A percentile compares a stretch with the other conserved stretches of the same genome.
Evolutionary conservation across 2,329 filamentous ascomycete species (phyloP).

Genomic region (Nigrograna mackinnonii): DNA sequence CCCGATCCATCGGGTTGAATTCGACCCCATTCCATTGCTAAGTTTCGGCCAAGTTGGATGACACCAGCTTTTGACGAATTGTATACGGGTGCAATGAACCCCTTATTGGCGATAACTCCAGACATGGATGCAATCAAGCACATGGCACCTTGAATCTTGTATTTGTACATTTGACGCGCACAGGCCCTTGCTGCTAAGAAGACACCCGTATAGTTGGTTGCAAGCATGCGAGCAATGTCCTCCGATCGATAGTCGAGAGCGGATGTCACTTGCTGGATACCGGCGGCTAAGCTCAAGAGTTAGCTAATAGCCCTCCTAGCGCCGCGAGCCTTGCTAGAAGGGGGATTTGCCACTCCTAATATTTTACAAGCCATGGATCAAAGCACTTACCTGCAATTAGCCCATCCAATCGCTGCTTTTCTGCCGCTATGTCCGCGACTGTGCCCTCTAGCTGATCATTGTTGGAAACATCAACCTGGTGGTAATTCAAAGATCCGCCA

Average conservation of each 20-base stretch:
- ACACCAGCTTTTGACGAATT: slow-evolving; percentile 77
- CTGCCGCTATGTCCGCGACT: slow-evolving; percentile 68
- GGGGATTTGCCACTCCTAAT: too few relatives aligned
- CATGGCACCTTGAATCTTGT: slow-evolving; percentile 60
- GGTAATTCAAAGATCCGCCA: slow-evolving; percentile 69
- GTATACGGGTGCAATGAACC: slow-evolving; percentile 68
- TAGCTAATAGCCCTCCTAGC: too few relatives aligned
- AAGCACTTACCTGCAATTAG: slow-evolving; percentile 65
- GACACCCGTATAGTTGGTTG: slow-evolving; percentile 62
- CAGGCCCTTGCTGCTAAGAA: slow-evolving; percentile 64
- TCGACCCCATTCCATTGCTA: slow-evolving; percentile 69
- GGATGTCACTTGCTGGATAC: slow-evolving; percentile 77
- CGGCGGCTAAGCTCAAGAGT: slow-evolving; percentile 54
- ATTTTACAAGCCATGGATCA: too few relatives aligned
- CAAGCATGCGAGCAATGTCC: slow-evolving; percentile 62
- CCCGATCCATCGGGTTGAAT: slow-evolving; percentile 53
- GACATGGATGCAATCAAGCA: slow-evolving; percentile 66
- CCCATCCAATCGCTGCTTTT: slow-evolving; percentile 74
- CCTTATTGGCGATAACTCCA: slow-evolving; percentile 62
- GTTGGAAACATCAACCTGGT: slow-evolving; percentile 77
- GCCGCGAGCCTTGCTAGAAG: too few relatives aligned
- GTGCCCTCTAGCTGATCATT: slow-evolving; percentile 66
- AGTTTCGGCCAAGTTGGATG: slow-evolving; percentile 68
- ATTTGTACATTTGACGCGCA: slow-evolving; percentile 64
- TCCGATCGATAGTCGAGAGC: slow-evolving; percentile 73